phyloP scores from a whole-genome alignment of 2,329 filamentous ascomycete genomes.

The Delphinella strobiligena region DNA sequence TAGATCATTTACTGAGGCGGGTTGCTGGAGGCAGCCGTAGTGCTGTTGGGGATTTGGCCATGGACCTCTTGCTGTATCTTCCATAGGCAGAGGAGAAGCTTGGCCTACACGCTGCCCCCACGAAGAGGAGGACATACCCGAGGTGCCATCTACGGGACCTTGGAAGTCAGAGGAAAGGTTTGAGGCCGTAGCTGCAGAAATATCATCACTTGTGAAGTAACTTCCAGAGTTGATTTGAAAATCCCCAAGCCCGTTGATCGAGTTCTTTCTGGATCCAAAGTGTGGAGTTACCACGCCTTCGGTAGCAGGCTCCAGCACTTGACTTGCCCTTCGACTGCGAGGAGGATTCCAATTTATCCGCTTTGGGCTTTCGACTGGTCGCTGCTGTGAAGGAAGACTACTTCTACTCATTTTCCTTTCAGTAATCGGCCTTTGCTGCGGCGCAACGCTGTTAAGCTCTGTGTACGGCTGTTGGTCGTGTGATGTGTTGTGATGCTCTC shows the following conservation, averaged over 20 bases:
- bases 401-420: background rate
- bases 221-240: too few species aligned
- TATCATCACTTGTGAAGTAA: background rate
- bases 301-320: background rate
- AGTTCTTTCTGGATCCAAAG: background rate
- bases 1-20: background rate
- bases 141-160: too few species aligned
- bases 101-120: too few species aligned
- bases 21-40: background rate
- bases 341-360: background rate
- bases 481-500: too few species aligned
- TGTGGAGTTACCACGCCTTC: background rate
- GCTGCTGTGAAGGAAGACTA: slow-evolving; percentile 7
- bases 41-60: background rate
- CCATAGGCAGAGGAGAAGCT: too few species aligned
- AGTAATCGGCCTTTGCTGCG: background rate
- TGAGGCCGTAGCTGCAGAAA: background rate
- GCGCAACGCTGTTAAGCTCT: background rate
- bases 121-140: too few species aligned
- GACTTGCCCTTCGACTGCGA: slow-evolving; percentile 2
- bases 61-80: too few species aligned
- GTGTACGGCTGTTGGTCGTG: background rate
- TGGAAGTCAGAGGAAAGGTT: too few species aligned
- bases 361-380: slow-evolving; percentile 1
- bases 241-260: background rate